These are phyloP conservation scores for Acanthochlamys bracteata DNA, from an alignment of 106 monocot species.

Conservation along the genomic window DNA sequence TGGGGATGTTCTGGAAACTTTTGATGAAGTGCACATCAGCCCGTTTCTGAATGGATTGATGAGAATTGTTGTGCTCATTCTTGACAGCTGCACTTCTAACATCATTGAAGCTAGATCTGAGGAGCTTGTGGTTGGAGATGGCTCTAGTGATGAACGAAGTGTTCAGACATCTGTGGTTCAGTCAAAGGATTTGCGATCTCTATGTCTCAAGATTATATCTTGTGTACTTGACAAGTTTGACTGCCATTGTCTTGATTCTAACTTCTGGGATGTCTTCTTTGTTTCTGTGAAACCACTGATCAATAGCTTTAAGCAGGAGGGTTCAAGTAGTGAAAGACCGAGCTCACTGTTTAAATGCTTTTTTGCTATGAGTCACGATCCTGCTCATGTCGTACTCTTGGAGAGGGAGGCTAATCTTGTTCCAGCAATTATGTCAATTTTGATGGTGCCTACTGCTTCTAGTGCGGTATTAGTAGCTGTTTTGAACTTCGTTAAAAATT, in stretches of 20 bases:
- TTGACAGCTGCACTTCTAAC: conserved; percentile 56
- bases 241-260: conserved; percentile 34
- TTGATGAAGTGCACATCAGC: conserved; percentile 60
- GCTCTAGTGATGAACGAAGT: conserved; percentile 10
- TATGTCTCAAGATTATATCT: conserved; percentile 65
- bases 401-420: conserved; percentile 42
- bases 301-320: conserved; percentile 67
- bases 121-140: conserved; percentile 4
- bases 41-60: conserved; percentile 65
- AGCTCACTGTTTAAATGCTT: conserved; percentile 88
- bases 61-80: conserved; percentile 53
- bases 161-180: conserved; percentile 29
- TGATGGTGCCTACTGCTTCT: conserved; percentile 70
- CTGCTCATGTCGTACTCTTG: conserved; percentile 40
- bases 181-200: conserved; percentile 61
- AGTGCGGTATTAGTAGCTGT: conserved; percentile 61
- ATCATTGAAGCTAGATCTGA: conserved; percentile 13
- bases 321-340: conserved; percentile 80
- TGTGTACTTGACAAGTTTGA: conserved; percentile 61
- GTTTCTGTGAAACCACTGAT: conserved; percentile 65
- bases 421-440: conserved; percentile 72
- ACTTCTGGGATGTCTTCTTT: conserved; percentile 88
- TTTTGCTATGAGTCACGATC: conserved; percentile 70
- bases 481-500: conserved; percentile 68
- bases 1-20: conserved; percentile 68